Base-by-base conservation (phyloP, 345 rosid species). In the Acer negundo region DNA sequence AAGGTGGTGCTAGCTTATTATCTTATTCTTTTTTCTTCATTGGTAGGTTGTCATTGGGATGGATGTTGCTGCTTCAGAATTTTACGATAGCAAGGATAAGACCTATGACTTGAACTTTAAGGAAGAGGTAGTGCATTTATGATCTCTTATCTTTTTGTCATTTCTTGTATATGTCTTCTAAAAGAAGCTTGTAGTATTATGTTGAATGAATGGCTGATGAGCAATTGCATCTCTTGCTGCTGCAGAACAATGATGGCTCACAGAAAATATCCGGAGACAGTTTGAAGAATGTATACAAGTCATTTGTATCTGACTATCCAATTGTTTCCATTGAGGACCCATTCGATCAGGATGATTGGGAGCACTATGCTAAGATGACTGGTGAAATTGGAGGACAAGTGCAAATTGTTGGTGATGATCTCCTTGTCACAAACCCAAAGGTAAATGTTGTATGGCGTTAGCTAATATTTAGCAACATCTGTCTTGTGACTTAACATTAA, bases 21-120 rank as follows among this genome's bases (percentile, higher is more conserved):
- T 76, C 49, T 46, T 42, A 53, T 49, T 40, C 61, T n/a, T 46
- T 58, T 19, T 19, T n/a, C 11, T 23, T 24, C 78, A 44, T 53
- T 80, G 62, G 26, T 73, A 91, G 95, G 93, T 91, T 73, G 93
- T 89, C 10, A 91, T 91, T 75, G 93, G 92, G 28, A 89, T 91
- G 95, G 92, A 89, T 47, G 92, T 87, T 73, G 95, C 93, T 55
- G 95, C 95, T 70, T 91, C 95, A 7, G 90, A 91, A 79, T 91
- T 91, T 81, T 91, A 89, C 78, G 82, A 79, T 9, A 71, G 71
- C 72, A 80, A 83, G 68, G 88, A 85, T 56, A 88, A 84, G 69
- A 84, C 82, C 73, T 91, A 87, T 80, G 92, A 90, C 80, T 78
- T 90, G 86, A 88, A 90, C 80, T 86, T 90, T 82, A 88, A 90